Percentiles rank a stretch among this genome's conserved stretches.
Conservation (phyloP, 2,329 filamentous ascomycete species). For the Pseudopithomyces chartarum region DNA sequence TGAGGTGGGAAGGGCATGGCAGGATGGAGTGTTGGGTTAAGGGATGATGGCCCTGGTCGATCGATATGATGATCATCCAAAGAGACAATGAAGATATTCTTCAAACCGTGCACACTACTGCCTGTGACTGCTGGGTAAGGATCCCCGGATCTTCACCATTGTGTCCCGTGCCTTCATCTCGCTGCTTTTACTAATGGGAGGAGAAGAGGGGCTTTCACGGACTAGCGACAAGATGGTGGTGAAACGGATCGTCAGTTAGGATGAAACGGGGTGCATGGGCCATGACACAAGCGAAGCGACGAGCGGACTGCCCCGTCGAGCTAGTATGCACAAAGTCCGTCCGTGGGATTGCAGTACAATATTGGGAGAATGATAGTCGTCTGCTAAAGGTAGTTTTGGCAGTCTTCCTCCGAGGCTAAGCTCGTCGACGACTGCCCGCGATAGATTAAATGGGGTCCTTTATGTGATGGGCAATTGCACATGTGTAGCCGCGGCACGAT, state of each 20-base stretch:
- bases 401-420: not conserved
- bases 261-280: conserved; percentile 2
- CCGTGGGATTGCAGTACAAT: conserved; percentile 1
- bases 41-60: not conserved
- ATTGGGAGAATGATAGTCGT: not conserved
- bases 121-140: not conserved
- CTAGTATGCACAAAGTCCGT: not conserved
- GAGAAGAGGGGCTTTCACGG: not conserved
- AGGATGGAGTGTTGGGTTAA: not conserved
- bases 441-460: not conserved
- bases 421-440: not conserved
- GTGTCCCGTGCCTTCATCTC: not conserved
- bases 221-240: not conserved
- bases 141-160: conserved; percentile 5
- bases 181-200: not conserved
- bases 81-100: conserved; percentile 14
- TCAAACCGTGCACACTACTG: conserved; percentile 1
- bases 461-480: not conserved
- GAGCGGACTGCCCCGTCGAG: not conserved
- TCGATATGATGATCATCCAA: not conserved
- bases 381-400: not conserved
- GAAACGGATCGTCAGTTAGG: conserved; percentile 8
- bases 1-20: not conserved
- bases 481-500: too few species aligned
- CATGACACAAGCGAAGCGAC: not conserved